Conservation (phyloP, 331 rosid species). For the Arachis monticola region DNA sequence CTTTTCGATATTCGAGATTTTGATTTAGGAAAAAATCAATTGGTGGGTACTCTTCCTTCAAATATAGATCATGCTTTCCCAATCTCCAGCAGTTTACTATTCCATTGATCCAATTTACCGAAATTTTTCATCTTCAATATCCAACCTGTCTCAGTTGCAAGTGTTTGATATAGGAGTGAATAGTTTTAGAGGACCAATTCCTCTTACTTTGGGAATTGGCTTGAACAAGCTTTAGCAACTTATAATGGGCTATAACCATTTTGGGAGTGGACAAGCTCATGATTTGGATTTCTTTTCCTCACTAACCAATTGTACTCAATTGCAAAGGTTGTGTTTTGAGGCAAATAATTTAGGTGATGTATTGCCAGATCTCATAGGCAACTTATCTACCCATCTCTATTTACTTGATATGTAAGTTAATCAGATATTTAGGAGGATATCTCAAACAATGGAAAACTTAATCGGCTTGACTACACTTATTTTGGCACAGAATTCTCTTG, state of each 20-base stretch:
- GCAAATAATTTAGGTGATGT: too few relatives aligned
- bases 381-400: neutral
- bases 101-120: neutral
- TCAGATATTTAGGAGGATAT: slow-evolving; percentile 29
- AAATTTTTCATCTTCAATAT: slow-evolving; percentile 44
- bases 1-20: slow-evolving; percentile 25
- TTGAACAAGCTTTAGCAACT: neutral
- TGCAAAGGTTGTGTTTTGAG: rapidly evolving
- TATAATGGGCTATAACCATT: neutral
- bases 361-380: too few relatives aligned
- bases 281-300: slow-evolving; percentile 38
- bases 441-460: slow-evolving; percentile 18
- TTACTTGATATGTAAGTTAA: rapidly evolving
- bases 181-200: slow-evolving; percentile 2
- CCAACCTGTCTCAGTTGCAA: slow-evolving; percentile 43
- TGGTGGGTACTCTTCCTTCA: slow-evolving; percentile 47
- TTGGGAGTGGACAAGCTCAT: slow-evolving; percentile 8
- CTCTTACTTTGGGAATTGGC: neutral
- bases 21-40: neutral
- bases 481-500: neutral
- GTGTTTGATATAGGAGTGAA: too few relatives aligned
- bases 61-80: slow-evolving; percentile 45
- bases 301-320: slow-evolving; percentile 27
- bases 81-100: neutral
- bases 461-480: neutral